These are phyloP conservation scores for Dittrichia graveolens DNA, from an alignment of 129 eudicot species.

Conservation along the genomic window DNA sequence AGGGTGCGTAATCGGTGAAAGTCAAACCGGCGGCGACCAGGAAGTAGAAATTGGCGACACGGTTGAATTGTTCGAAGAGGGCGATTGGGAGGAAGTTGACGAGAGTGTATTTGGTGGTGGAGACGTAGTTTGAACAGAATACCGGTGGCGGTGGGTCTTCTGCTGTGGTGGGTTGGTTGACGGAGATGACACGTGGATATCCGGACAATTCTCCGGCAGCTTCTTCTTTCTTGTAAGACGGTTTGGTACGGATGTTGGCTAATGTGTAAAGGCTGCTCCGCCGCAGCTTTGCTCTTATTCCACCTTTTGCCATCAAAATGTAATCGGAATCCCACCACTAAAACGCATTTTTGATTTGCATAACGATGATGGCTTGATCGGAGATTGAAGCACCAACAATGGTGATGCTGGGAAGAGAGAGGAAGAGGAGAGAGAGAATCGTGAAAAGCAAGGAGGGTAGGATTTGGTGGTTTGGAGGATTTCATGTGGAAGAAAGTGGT, in stretches of 20 bases:
- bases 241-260: conserved; percentile 42
- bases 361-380: not conserved
- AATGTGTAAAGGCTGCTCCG: conserved; percentile 73
- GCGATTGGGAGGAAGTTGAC: conserved; percentile 64
- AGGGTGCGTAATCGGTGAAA: conserved; percentile 53
- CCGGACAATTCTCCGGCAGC: conserved; percentile 34
- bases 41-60: conserved; percentile 78
- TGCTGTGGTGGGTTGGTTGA: conserved; percentile 46
- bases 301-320: conserved; percentile 41
- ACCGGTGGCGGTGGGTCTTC: conserved; percentile 25
- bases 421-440: not conserved
- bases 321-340: not conserved
- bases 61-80: conserved; percentile 65
- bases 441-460: not conserved
- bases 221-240: conserved; percentile 35
- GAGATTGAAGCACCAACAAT: conserved; percentile 15
- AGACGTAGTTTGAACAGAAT: conserved; percentile 55
- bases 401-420: not conserved
- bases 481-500: conserved; percentile 26
- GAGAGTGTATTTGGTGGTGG: conserved; percentile 72
- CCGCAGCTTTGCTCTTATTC: conserved; percentile 48
- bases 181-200: conserved; percentile 50
- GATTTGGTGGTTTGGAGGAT: conserved; percentile 27
- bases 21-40: conserved; percentile 61
- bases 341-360: conserved; percentile 2